Base-by-base conservation (phyloP, 129 eudicot genomes). In the Pittosporum tobira region DNA sequence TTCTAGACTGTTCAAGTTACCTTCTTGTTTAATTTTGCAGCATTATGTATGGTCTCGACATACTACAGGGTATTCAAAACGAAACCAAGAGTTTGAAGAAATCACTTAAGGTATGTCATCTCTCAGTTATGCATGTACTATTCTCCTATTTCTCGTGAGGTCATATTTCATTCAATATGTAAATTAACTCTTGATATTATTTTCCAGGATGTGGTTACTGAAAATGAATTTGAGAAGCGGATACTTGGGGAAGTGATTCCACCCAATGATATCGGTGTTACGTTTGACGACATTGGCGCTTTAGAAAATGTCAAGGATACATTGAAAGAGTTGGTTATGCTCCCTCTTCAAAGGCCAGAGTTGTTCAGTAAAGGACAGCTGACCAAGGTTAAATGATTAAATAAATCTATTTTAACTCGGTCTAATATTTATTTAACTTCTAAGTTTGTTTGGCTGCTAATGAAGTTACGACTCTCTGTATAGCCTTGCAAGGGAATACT, bases 401-500 rank as follows among this genome's bases (percentile, higher is more conserved):
- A 34, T 38, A 56, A 18, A 34, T 38, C 6, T 40, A 6, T 1
- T 29, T 60, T 22, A 11, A 44, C 44, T 7, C 9, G 5, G 15
- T 48, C 12, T 18, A 1, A 7, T 25, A 3, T 13, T 19, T 16
- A 5, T 31, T 20, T 30, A 4, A 4, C 29, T 16, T 13, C 4
- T 27, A 10, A 16, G 12, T 12, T 57, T 29, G 11, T 18, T 21
- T 15, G 16, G 15, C 46, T 71, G 42, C 64, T 78, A 46, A 65
- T n/a, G 5, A 29, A 51, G 30, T 60, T 27, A 0, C 15, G n/a
- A n/a, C n/a, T n/a, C n/a, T 48, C 21, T 67, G 54, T 67, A 14
- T 70, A 85, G 97, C 97, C 97, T 65, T 82, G 95, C 59, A 89
- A 89, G 68, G 95, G 97, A 53, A 89, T 89, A 52, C 60, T 89